These are phyloP conservation scores for Picochlorum sp. DNA, from an alignment of 139 green algal genomes.

Conservation along the genomic window DNA sequence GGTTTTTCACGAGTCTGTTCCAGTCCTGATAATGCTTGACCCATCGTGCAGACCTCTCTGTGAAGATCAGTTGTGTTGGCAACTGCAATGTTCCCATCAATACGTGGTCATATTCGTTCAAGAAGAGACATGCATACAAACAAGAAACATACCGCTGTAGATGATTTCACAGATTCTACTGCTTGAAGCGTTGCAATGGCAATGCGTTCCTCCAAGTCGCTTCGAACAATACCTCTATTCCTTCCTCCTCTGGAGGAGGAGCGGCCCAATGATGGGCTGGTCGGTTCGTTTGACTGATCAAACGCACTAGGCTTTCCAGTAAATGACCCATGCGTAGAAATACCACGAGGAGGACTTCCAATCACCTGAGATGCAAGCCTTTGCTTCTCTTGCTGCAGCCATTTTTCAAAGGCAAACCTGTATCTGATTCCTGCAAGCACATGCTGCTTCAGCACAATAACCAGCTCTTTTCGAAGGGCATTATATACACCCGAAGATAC, in stretches of 20 bases:
- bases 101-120: not conserved
- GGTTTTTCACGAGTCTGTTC: slow-evolving; percentile 54
- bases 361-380: not conserved
- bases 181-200: slow-evolving; percentile 56
- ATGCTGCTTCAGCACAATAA: not conserved
- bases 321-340: not conserved
- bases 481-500: not conserved
- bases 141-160: slow-evolving; percentile 24
- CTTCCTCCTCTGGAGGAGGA: not conserved
- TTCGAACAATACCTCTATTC: slow-evolving; percentile 18
- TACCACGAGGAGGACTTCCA: not conserved
- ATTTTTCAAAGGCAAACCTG: slow-evolving; percentile 7
- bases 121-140: not conserved
- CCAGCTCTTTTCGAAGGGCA: slow-evolving; percentile 3
- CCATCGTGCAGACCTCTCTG: slow-evolving; percentile 18
- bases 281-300: not conserved
- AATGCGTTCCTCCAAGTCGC: slow-evolving; percentile 63
- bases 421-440: slow-evolving; percentile 8
- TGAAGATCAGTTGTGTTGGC: slow-evolving; percentile 11
- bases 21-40: slow-evolving; percentile 32
- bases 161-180: slow-evolving; percentile 58
- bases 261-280: not conserved
- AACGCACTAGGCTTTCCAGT: not conserved
- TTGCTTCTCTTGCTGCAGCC: slow-evolving; percentile 1
- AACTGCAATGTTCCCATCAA: slow-evolving; percentile 6